Percentiles rank a stretch among this genome's conserved stretches.
These are phyloP conservation scores for Fraxinus excelsior DNA, from an alignment of 257 asterid species.

Conservation along the genomic window DNA sequence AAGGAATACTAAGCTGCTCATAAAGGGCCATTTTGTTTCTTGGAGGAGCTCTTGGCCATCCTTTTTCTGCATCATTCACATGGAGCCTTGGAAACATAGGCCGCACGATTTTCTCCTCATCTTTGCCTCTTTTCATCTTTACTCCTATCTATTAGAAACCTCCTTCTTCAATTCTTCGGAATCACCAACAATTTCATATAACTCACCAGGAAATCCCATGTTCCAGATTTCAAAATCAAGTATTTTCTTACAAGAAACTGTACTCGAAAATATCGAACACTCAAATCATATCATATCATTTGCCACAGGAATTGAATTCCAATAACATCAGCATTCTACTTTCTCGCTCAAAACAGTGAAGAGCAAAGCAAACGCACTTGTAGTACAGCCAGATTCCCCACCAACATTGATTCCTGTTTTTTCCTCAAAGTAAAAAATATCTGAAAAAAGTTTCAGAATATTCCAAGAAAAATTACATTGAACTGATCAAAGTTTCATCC, in stretches of 20 bases:
- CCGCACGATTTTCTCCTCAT: constrained; percentile 69
- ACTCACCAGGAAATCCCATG: constrained; percentile 25
- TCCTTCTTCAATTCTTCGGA: not conserved
- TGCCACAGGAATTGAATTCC: constrained; percentile 13
- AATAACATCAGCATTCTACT: not conserved
- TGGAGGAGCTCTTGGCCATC: constrained; percentile 99
- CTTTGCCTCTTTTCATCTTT: constrained; percentile 75
- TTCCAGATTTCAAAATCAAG: not conserved
- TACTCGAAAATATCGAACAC: not conserved
- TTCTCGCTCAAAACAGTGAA: not conserved
- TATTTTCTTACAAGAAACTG: not conserved
- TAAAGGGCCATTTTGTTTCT: constrained; percentile 98
- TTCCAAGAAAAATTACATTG: constrained; percentile 17
- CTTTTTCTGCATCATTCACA: constrained; percentile 82
- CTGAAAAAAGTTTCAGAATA: constrained; percentile 3
- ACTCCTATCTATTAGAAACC: not conserved
- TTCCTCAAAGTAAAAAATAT: not conserved
- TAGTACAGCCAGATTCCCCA: constrained; percentile 19
- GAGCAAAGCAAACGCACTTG: constrained; percentile 29
- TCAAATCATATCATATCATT: not conserved
- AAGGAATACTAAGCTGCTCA: constrained; percentile 91
- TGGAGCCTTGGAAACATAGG: constrained; percentile 98
- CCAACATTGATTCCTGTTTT: constrained; percentile 22
- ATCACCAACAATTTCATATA: constrained; percentile 17
- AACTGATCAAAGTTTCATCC: not conserved